Evolutionary conservation across 495 filamentous ascomycete genomes (phyloP).

Genomic region (Penicillium tannophilum): DNA sequence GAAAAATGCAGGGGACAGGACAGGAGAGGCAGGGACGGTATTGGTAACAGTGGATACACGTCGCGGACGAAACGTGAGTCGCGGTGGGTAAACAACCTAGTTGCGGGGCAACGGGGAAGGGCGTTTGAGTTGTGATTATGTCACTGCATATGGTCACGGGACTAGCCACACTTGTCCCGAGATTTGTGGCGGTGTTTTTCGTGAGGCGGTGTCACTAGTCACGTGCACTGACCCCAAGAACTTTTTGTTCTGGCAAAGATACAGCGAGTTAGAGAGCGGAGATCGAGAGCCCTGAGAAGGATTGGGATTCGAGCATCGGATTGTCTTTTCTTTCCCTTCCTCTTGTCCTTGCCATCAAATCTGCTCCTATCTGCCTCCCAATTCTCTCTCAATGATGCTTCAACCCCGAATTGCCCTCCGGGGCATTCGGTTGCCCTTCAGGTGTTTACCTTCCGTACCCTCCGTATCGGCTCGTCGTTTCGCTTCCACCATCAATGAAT

Average conservation of each 20-base stretch:
- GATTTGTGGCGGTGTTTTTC: neutral
- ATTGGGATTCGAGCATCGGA: constrained; percentile 6
- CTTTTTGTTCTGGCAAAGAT: constrained; percentile 5
- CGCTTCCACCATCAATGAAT: constrained; percentile 52
- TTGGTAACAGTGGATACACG: constrained; percentile 29
- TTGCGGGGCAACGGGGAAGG: constrained; percentile 16
- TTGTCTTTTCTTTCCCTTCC: neutral
- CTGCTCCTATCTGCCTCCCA: neutral
- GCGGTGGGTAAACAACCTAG: constrained; percentile 20
- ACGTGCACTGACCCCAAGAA: neutral
- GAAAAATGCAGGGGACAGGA: constrained; percentile 29
- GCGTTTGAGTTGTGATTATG: constrained; percentile 10
- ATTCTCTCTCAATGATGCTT: constrained; percentile 51
- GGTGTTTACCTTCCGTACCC: constrained; percentile 35
- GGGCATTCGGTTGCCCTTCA: constrained; percentile 52
- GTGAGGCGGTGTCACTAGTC: neutral
- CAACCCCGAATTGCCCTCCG: constrained; percentile 63
- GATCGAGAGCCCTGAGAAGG: constrained; percentile 5
- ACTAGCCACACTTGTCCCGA: neutral
- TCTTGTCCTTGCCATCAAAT: neutral
- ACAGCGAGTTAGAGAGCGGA: neutral
- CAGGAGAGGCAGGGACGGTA: constrained; percentile 18
- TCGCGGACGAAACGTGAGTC: constrained; percentile 26
- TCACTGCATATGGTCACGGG: neutral
- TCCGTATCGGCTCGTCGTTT: constrained; percentile 51